These are phyloP conservation scores for Coemansia sp. DNA, from an alignment of 192 early-diverging fungal genomes.

Conservation along the genomic window DNA sequence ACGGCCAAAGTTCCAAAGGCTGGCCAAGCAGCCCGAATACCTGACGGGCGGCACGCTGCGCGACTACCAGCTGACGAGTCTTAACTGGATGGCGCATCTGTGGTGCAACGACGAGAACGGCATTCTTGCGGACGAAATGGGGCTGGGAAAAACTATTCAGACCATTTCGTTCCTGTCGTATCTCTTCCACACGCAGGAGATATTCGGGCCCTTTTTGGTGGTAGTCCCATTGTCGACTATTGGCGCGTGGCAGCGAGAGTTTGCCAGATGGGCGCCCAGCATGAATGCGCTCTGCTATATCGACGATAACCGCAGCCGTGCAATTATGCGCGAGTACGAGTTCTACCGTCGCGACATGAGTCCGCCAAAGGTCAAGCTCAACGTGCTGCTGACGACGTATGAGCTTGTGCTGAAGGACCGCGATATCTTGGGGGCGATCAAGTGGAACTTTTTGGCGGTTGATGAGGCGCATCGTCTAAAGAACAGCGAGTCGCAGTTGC, in stretches of 20 bases:
- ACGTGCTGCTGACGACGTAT: conserved; percentile 93
- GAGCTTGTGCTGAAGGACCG: conserved; percentile 94
- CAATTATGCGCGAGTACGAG: conserved; percentile 92
- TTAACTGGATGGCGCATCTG: conserved; percentile 96
- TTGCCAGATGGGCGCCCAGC: conserved; percentile 91
- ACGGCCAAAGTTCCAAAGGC: conserved; percentile 76
- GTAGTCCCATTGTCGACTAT: conserved; percentile 97
- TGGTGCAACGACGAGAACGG: conserved; percentile 97
- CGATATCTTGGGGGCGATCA: conserved; percentile 72
- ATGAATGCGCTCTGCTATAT: conserved; percentile 91
- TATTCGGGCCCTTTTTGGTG: conserved; percentile 94
- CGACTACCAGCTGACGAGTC: conserved; percentile 91
- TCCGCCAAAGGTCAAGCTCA: conserved; percentile 70
- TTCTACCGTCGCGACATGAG: conserved; percentile 66
- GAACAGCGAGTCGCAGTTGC: conserved; percentile 91
- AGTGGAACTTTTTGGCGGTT: conserved; percentile 92
- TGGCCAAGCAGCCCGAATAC: conserved; percentile 79
- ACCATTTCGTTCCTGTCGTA: conserved; percentile 91
- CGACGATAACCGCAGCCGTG: conserved; percentile 77
- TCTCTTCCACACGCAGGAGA: conserved; percentile 76
- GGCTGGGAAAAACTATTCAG: conserved; percentile 96
- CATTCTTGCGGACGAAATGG: conserved; percentile 96
- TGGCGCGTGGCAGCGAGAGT: conserved; percentile 93
- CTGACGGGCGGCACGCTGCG: conserved; percentile 84
- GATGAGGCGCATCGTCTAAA: conserved; percentile 99